Evolutionary conservation across 1,284 basidiomycete species (phyloP).

Genomic region (Rhodotorula sp.): DNA sequence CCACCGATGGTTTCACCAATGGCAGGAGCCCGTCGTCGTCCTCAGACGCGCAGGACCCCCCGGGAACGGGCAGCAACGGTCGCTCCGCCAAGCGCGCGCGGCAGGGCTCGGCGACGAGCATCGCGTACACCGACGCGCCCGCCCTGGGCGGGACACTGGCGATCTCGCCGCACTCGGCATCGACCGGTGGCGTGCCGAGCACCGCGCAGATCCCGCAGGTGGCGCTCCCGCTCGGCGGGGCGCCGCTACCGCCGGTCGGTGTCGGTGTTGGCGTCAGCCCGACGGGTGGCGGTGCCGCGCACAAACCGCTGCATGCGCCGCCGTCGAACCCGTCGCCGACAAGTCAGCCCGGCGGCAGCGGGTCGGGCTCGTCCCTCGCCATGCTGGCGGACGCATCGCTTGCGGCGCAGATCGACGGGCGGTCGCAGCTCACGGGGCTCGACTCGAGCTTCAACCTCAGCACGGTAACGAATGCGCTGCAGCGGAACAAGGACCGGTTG

Average conservation of each 20-base stretch:
- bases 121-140: constrained; percentile 4
- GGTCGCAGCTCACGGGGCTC: constrained; percentile 22
- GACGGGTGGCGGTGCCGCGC: not conserved
- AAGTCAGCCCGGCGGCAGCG: not conserved
- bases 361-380: constrained; percentile 9
- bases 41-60: constrained; percentile 6
- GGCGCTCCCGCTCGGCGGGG: not conserved
- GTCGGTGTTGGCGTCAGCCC: not conserved
- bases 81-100: constrained; percentile 12
- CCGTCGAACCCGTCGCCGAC: constrained; percentile 6
- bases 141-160: constrained; percentile 3
- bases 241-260: not conserved
- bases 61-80: not conserved
- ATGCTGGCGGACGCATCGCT: constrained; percentile 36
- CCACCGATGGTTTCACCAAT: not conserved
- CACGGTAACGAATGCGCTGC: constrained; percentile 31
- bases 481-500: constrained; percentile 8
- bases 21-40: constrained; percentile 4
- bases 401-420: constrained; percentile 36
- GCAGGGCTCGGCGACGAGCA: constrained; percentile 10
- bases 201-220: not conserved
- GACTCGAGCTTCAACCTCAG: constrained; percentile 34
- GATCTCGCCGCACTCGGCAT: constrained; percentile 12
- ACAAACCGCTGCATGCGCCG: not conserved
- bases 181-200: not conserved